Conservation (phyloP, 352 stramenopile genomes). For the Globisporangium iwayamae region DNA sequence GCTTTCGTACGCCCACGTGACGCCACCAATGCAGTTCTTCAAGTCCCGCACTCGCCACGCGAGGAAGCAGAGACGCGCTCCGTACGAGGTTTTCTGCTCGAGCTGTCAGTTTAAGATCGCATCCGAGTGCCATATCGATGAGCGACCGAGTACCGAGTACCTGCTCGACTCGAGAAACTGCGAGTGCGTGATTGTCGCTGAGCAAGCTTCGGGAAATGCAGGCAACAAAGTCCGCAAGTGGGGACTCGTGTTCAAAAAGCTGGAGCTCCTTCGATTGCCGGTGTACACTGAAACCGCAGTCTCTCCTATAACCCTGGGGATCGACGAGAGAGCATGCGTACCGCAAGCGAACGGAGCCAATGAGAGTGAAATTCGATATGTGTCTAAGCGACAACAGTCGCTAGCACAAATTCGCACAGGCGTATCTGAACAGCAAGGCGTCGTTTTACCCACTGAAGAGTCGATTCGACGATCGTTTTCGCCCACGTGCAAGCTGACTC, state of each 20-base stretch:
- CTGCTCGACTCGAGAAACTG: constrained; percentile 54
- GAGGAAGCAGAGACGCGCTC: constrained; percentile 30
- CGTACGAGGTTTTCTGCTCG: constrained; percentile 54
- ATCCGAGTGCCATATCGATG: constrained; percentile 46
- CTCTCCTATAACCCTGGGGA: neutral
- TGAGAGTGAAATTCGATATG: neutral
- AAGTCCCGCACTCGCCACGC: constrained; percentile 44
- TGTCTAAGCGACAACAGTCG: constrained; percentile 6
- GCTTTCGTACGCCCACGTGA: constrained; percentile 24
- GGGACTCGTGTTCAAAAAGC: constrained; percentile 28
- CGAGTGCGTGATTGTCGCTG: constrained; percentile 25
- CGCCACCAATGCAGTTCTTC: constrained; percentile 34
- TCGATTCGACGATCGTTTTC: constrained; percentile 30
- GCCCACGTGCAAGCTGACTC: constrained; percentile 38
- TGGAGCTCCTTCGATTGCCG: constrained; percentile 27
- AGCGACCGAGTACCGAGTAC: constrained; percentile 33
- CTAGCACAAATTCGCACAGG: neutral
- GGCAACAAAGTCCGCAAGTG: constrained; percentile 26
- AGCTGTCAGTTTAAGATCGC: constrained; percentile 48
- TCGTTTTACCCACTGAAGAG: constrained; percentile 29
- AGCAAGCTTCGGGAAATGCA: neutral
- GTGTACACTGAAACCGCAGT: constrained; percentile 20
- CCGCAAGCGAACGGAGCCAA: neutral
- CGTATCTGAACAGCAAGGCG: no score
- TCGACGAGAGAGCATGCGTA: neutral